Conservation (phyloP, 225 moss, liverwort and hornwort genomes). For the Asterella californica region DNA sequence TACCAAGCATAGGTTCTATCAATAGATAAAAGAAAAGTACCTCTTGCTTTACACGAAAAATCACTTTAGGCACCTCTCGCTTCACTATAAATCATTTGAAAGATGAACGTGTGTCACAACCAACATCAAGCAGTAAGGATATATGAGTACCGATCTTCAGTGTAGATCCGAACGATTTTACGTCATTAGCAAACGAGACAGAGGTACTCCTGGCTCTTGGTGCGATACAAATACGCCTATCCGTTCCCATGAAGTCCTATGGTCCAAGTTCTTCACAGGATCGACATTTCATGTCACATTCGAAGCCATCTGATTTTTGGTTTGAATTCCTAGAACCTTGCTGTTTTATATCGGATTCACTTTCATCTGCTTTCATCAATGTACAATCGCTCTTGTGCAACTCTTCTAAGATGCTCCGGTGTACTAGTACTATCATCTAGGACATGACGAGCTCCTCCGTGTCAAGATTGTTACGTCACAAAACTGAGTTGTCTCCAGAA, state of each 20-base stretch:
- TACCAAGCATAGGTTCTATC: too few species aligned
- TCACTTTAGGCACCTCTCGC: too few species aligned
- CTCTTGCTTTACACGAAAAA: too few species aligned
- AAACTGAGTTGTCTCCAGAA: neutral
- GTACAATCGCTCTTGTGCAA: neutral
- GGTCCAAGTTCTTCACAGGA: neutral
- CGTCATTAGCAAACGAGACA: constrained; percentile 7
- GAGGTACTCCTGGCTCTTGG: neutral
- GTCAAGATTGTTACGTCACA: neutral
- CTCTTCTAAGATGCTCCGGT: constrained; percentile 15
- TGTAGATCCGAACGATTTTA: constrained; percentile 54
- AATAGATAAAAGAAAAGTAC: too few species aligned
- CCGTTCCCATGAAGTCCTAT: neutral
- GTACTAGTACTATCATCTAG: constrained; percentile 34
- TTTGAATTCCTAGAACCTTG: neutral
- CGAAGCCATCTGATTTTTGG: neutral
- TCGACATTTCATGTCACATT: neutral
- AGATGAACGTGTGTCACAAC: neutral
- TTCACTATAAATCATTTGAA: neutral
- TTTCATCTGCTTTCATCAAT: neutral
- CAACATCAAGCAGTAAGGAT: neutral
- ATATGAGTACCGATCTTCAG: constrained; percentile 62
- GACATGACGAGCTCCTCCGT: neutral
- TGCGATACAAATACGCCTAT: neutral
- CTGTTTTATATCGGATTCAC: too few species aligned